Evolutionary conservation across 306 rosid species (phyloP), one percentile per base, ranked within the genome.

Genomic region (Quercus alba): DNA sequence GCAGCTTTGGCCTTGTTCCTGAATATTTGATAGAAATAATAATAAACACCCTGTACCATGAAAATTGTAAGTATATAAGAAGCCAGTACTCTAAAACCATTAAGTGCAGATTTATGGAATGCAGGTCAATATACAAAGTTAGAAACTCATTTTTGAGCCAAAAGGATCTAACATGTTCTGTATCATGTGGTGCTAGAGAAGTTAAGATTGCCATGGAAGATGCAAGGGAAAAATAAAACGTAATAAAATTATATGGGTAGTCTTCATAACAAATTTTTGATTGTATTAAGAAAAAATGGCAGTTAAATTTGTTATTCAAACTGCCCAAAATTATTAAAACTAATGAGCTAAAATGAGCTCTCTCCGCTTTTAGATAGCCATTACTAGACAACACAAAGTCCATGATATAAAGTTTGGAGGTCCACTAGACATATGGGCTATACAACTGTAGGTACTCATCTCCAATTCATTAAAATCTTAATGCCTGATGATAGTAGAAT

Each of bases 1-100:
- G 91, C 93, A 81, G 75, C 90, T 85, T 91, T 92, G 46, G 96
- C 98, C 87, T 87, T 89, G 87, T 76, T 89, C 98, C 99, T 91
- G 97, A 95, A 95, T 93, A 93, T 85, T 88, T 95, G 99, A 92
- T 95, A 95, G 99, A 95, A 95, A 89, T 95, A 95, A 88, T 93
- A 95, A 86, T 93, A 95, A 91, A 95, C 99, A 88, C 99, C 99
- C 97, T 91, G 98, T 90, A 81, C 86, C 83, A 89, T 85, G 79
- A 84, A 81, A 90, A 87, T 81, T 63, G 63, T 74, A 72, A 81
- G 81, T 68, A 77, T 74, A 79, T 87, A 88, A 87, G 95, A 87
- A 80, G 58, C 79, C 69, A 78, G 21, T 83, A 73, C 83, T 64
- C 80, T 74, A 79, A 75, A 81, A 82, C 33, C 73, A n/a, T 44